Evolutionary conservation across 768 basidiomycete genomes (phyloP).

Genomic region (Amyloporia xantha): DNA sequence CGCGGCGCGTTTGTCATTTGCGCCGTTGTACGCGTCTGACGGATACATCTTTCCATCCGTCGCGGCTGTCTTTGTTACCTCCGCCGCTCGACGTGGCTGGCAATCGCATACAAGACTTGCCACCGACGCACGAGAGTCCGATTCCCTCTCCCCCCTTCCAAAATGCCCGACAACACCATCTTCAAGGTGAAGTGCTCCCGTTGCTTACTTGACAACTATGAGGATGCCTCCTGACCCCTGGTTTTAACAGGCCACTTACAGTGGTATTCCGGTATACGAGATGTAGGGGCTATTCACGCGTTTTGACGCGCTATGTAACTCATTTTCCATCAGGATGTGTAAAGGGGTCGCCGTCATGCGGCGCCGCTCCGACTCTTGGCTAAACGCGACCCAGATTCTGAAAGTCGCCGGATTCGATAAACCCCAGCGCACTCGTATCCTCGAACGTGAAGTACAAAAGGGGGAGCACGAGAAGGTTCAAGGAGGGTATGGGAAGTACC

Average conservation of each 20-base stretch:
- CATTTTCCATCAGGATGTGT: constrained; percentile 62
- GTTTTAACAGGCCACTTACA: constrained; percentile 71
- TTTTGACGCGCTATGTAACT: constrained; percentile 5
- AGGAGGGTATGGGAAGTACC: constrained; percentile 99
- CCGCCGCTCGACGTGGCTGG: not conserved
- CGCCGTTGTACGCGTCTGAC: constrained; percentile 4
- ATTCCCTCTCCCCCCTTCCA: no score
- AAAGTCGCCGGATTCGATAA: constrained; percentile 99
- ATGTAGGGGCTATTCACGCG: constrained; percentile 50
- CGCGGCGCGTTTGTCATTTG: constrained; percentile 9
- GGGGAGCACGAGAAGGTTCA: constrained; percentile 99
- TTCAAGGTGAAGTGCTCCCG: constrained; percentile 57
- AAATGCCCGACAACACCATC: constrained; percentile 80
- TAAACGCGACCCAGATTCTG: constrained; percentile 98
- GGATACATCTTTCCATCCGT: constrained; percentile 1
- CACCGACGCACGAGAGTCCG: no score
- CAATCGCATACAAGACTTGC: not conserved
- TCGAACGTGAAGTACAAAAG: constrained; percentile 97
- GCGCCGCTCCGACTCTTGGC: constrained; percentile 90
- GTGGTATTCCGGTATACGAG: constrained; percentile 89
- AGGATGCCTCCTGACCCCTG: constrained; percentile 5
- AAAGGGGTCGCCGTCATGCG: constrained; percentile 98
- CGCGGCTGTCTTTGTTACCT: not conserved
- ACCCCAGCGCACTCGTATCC: constrained; percentile 92
- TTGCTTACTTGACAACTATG: not conserved